phyloP scores from a whole-genome alignment of 495 filamentous ascomycete species.

The Xylaria longipes region DNA sequence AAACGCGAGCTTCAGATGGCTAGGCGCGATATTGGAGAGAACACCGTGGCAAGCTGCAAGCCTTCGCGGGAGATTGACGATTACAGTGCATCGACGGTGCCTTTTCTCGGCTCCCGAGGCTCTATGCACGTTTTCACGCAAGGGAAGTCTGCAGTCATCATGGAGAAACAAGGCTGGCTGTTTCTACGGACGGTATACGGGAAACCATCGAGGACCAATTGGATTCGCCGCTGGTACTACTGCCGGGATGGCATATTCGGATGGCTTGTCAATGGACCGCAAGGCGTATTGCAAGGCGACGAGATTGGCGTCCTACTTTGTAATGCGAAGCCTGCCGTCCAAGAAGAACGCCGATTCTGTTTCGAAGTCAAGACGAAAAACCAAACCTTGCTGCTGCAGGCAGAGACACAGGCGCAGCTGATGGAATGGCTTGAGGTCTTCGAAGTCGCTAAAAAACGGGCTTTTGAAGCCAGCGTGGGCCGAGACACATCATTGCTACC shows the following conservation, averaged over 20 bases:
- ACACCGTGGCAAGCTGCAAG: constrained; percentile 68
- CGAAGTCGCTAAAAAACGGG: constrained; percentile 90
- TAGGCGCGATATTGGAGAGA: constrained; percentile 82
- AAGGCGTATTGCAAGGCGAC: constrained; percentile 93
- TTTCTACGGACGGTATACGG: constrained; percentile 82
- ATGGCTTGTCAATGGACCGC: constrained; percentile 85
- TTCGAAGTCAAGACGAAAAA: constrained; percentile 99
- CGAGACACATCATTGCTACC: constrained; percentile 61
- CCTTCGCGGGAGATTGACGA: constrained; percentile 93
- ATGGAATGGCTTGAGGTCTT: constrained; percentile 93
- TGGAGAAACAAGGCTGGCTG: constrained; percentile 95
- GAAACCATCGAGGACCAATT: constrained; percentile 84
- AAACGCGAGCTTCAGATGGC: constrained; percentile 78
- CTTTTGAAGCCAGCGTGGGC: constrained; percentile 75
- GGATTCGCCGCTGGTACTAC: constrained; percentile 94
- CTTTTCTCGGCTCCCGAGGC: constrained; percentile 77
- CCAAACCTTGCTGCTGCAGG: constrained; percentile 84
- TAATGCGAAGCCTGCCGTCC: constrained; percentile 85
- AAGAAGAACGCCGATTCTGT: constrained; percentile 94
- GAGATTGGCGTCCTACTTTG: constrained; percentile 95
- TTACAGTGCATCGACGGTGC: constrained; percentile 85
- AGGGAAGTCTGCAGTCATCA: constrained; percentile 50
- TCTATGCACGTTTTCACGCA: constrained; percentile 61
- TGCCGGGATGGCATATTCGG: constrained; percentile 95
- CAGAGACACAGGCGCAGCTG: constrained; percentile 88